Conservation (phyloP, 129 eudicot genomes). For the Flaveria brownii region DNA sequence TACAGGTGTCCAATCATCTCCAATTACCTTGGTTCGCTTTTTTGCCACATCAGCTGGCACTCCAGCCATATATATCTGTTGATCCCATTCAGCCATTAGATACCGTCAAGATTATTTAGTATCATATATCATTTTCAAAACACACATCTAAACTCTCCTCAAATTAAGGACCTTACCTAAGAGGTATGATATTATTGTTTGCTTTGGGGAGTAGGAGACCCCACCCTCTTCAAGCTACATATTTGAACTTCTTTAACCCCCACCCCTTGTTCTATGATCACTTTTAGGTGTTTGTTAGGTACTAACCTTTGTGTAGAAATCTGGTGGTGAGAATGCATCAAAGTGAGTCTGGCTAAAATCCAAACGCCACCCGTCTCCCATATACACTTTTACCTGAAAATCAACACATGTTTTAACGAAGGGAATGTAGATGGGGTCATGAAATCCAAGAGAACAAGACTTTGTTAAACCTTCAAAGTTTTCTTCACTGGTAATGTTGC, state of each 20-base stretch:
- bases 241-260: too few relatives aligned
- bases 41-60: constrained; percentile 61
- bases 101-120: too few relatives aligned
- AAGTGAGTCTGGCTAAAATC: constrained; percentile 90
- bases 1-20: constrained; percentile 74
- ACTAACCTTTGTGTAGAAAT: constrained; percentile 66
- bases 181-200: too few relatives aligned
- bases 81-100: constrained; percentile 37
- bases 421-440: neutral
- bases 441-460: constrained; percentile 4
- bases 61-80: constrained; percentile 58
- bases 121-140: too few relatives aligned
- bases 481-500: constrained; percentile 51
- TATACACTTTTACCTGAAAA: constrained; percentile 63
- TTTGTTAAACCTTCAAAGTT: constrained; percentile 57
- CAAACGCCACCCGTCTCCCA: constrained; percentile 95
- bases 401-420: neutral
- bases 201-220: too few relatives aligned
- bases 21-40: constrained; percentile 64
- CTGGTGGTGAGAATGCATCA: constrained; percentile 83
- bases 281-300: neutral
- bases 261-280: neutral
- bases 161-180: too few relatives aligned
- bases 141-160: too few relatives aligned
- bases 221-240: too few relatives aligned